Conservation (phyloP, 2,329 filamentous ascomycete species). For the Talaromyces sp. region DNA sequence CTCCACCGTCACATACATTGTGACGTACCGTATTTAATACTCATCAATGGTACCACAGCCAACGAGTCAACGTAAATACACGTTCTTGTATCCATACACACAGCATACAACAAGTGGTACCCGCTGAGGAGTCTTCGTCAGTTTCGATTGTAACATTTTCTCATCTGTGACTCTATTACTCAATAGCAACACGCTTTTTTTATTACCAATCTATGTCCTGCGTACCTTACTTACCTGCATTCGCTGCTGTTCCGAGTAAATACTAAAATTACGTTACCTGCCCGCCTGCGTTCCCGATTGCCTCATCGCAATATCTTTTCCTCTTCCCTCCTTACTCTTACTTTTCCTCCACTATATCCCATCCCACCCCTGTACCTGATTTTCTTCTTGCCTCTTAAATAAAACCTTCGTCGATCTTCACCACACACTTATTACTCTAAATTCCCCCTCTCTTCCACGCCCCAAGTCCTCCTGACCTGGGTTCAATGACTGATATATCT, state of each 20-base stretch:
- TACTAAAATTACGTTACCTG: neutral
- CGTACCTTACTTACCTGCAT: constrained; percentile 1
- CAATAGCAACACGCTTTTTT: neutral
- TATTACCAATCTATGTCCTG: neutral
- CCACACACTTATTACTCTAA: neutral
- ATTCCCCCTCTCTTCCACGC: constrained; percentile 18
- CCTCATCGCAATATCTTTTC: constrained; percentile 14
- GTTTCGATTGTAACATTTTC: neutral
- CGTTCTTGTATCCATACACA: neutral
- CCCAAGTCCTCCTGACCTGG: constrained; percentile 27
- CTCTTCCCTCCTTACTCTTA: constrained; percentile 8
- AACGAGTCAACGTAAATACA: neutral
- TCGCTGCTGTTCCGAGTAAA: neutral
- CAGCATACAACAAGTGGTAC: neutral
- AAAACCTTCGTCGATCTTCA: constrained; percentile 13
- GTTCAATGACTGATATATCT: constrained; percentile 23
- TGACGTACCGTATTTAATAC: neutral
- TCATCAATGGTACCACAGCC: neutral
- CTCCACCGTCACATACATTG: neutral
- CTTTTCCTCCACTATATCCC: constrained; percentile 9
- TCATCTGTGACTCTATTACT: neutral
- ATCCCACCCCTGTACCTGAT: constrained; percentile 8
- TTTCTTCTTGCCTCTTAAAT: constrained; percentile 22
- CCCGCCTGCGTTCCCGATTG: constrained; percentile 5
- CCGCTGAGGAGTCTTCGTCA: constrained; percentile 11